Evolutionary conservation across 2,329 filamentous ascomycete species (phyloP).

Genomic region (Orbilia javanica): DNA sequence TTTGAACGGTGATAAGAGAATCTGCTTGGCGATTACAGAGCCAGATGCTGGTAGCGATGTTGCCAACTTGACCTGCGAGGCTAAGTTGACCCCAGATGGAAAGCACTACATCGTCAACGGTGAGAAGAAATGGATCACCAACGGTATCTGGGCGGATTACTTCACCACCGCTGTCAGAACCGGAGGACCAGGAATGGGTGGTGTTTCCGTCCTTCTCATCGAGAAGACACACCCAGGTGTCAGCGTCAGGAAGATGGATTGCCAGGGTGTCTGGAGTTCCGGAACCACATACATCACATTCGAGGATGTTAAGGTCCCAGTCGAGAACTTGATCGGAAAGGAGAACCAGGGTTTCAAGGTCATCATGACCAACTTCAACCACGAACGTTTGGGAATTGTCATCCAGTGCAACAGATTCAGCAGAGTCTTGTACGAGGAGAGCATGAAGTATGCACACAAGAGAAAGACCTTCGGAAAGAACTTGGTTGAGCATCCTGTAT

Average conservation of each 20-base stretch:
- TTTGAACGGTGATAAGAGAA: conserved; percentile 91
- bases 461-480: conserved; percentile 95
- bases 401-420: conserved; percentile 97
- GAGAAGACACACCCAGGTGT: conserved; percentile 88
- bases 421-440: conserved; percentile 96
- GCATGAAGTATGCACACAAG: conserved; percentile 97
- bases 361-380: conserved; percentile 99
- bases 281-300: conserved; percentile 98
- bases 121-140: conserved; percentile 99
- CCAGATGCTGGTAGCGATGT: conserved; percentile 95
- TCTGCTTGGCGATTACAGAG: conserved; percentile 97
- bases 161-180: conserved; percentile 97
- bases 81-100: conserved; percentile 91
- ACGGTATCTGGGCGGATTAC: conserved; percentile 96
- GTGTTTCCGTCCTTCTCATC: conserved; percentile 89
- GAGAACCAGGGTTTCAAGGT: conserved; percentile 96
- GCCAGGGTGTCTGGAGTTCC: conserved; percentile 94
- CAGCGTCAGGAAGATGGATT: conserved; percentile 95
- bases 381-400: conserved; percentile 98
- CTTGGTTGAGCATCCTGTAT: conserved; percentile 85
- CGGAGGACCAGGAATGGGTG: conserved; percentile 89
- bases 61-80: conserved; percentile 94
- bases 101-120: conserved; percentile 99
- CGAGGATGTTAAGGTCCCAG: conserved; percentile 98
- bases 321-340: conserved; percentile 98